phyloP scores from a whole-genome alignment of 352 stramenopile genomes.

The Stephanocyclus meneghinianus region DNA sequence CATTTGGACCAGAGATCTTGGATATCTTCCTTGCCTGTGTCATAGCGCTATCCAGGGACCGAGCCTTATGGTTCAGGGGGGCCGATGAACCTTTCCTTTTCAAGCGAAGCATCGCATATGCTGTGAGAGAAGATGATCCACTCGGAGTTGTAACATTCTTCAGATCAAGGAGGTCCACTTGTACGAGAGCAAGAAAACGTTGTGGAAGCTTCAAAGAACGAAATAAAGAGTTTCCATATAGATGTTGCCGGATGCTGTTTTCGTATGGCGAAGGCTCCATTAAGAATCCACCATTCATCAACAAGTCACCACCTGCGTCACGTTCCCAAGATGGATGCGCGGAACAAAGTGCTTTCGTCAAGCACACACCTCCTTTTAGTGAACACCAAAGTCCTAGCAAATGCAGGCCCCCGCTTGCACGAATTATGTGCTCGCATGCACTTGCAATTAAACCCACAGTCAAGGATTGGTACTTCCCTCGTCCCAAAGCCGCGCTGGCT shows the following conservation, averaged over 20 bases:
- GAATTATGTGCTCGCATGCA: conserved; percentile 67
- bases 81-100: conserved; percentile 70
- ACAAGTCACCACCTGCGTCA: conserved; percentile 73
- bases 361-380: conserved; percentile 63
- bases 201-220: conserved; percentile 65
- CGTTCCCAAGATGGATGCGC: conserved; percentile 80
- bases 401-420: conserved; percentile 62
- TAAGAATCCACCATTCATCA: conserved; percentile 63
- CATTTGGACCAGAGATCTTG: conserved; percentile 82
- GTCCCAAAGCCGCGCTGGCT: conserved; percentile 64
- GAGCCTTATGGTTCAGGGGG: conserved; percentile 75
- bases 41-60: conserved; percentile 74
- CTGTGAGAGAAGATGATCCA: conserved; percentile 74
- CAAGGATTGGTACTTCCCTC: conserved; percentile 64
- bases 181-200: conserved; percentile 80
- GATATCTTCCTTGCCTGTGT: conserved; percentile 76
- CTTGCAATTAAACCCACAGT: conserved; percentile 62
- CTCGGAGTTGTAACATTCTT: conserved; percentile 84
- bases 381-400: conserved; percentile 75
- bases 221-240: conserved; percentile 83
- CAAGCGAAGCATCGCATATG: conserved; percentile 79
- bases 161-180: conserved; percentile 83
- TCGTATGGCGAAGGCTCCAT: conserved; percentile 67
- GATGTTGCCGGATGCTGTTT: conserved; percentile 79
- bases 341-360: conserved; percentile 79